These are phyloP conservation scores for Zasmidium cellare DNA, from an alignment of 2,329 filamentous ascomycete species.

Conservation along the genomic window DNA sequence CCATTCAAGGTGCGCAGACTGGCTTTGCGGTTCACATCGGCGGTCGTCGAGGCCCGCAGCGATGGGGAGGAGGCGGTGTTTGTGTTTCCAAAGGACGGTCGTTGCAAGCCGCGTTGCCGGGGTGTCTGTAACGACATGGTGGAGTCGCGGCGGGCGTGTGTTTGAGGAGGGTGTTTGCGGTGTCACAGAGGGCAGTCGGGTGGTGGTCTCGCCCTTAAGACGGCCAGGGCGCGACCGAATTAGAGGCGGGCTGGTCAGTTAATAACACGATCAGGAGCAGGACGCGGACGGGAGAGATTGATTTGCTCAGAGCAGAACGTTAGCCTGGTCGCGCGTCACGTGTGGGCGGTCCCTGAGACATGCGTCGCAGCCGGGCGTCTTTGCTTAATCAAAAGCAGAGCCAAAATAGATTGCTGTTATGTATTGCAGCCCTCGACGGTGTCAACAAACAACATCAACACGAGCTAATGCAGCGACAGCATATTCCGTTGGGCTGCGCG, in stretches of 20 bases:
- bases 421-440: too few species aligned
- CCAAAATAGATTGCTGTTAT: not conserved
- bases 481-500: not conserved
- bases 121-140: conserved; percentile 46
- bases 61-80: conserved; percentile 46
- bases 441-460: not conserved
- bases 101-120: conserved; percentile 36
- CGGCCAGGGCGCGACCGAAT: not conserved
- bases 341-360: not conserved
- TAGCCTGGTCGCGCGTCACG: not conserved
- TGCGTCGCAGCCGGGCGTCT: not conserved
- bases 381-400: not conserved
- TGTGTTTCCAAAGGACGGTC: conserved; percentile 40
- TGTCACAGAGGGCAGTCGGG: not conserved
- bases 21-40: conserved; percentile 65
- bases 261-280: not conserved
- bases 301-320: not conserved
- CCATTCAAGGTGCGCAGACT: conserved; percentile 69
- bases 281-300: not conserved
- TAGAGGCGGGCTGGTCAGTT: not conserved
- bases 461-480: not conserved
- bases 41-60: conserved; percentile 38
- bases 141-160: not conserved
- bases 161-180: not conserved
- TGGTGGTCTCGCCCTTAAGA: not conserved